Conservation (phyloP, 75 land plant genomes). For the Picea sitchensis region DNA sequence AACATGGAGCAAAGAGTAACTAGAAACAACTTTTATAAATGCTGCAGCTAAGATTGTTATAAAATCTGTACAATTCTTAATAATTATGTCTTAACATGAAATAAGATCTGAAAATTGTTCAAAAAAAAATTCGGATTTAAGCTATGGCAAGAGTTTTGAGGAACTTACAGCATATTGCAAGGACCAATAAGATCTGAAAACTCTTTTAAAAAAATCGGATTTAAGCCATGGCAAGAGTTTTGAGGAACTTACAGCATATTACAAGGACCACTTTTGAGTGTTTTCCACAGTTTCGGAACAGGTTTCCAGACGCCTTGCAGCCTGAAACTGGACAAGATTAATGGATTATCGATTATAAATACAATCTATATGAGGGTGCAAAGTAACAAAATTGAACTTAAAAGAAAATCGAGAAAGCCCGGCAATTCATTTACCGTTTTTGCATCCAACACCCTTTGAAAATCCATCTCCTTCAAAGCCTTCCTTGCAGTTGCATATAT, state of each 20-base stretch:
- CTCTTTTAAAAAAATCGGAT: neutral
- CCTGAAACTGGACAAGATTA: neutral
- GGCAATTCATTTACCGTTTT: neutral
- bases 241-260: neutral
- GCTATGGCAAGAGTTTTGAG: neutral
- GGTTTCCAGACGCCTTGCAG: neutral
- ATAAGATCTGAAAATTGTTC: neutral
- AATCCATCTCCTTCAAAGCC: conserved; percentile 14
- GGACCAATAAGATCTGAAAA: neutral
- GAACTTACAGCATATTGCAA: neutral
- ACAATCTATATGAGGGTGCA: conserved; percentile 8
- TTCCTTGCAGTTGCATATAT: conserved; percentile 2
- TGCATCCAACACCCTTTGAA: conserved; percentile 6
- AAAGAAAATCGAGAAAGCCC: neutral
- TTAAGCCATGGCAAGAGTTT: neutral
- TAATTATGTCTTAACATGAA: too few species aligned
- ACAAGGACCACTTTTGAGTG: neutral
- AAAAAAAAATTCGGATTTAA: neutral
- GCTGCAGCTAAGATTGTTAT: neutral
- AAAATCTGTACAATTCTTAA: neutral
- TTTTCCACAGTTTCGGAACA: neutral
- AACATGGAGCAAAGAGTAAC: neutral
- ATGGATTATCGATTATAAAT: conserved; percentile 3
- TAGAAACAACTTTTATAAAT: neutral
- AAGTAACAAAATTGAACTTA: neutral